Evolutionary conservation across 805 yeast species (phyloP).

Genomic region (Allodekkera sacchari): DNA sequence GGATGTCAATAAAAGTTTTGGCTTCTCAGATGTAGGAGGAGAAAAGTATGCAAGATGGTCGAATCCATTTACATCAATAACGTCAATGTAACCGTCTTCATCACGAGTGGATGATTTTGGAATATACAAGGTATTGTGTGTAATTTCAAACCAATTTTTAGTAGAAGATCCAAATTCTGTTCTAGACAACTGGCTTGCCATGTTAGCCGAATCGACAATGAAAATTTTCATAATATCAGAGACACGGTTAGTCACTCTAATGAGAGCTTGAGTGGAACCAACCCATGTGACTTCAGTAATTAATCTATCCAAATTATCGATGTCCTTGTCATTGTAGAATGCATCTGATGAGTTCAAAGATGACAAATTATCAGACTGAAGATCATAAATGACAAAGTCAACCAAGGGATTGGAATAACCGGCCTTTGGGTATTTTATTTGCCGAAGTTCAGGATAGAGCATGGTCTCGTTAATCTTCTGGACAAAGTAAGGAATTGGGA

Average conservation of each 20-base stretch:
- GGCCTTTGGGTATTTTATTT: conserved; percentile 77
- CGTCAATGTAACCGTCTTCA: conserved; percentile 73
- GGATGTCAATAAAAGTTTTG: conserved; percentile 45
- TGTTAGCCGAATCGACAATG: conserved; percentile 36
- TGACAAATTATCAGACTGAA: conserved; percentile 16
- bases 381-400: conserved; percentile 39
- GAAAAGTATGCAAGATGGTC: conserved; percentile 79
- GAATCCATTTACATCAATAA: conserved; percentile 52
- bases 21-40: conserved; percentile 52
- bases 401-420: conserved; percentile 71
- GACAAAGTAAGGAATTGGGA: conserved; percentile 67
- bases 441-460: conserved; percentile 55
- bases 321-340: conserved; percentile 34
- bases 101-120: conserved; percentile 43
- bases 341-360: conserved; percentile 23
- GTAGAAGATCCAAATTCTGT: conserved; percentile 34
- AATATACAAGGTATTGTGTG: conserved; percentile 51
- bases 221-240: conserved; percentile 56
- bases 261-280: conserved; percentile 42
- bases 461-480: conserved; percentile 29
- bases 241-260: conserved; percentile 55
- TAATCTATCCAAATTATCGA: conserved; percentile 34
- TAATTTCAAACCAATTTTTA: conserved; percentile 73
- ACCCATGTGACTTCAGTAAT: conserved; percentile 71
- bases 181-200: conserved; percentile 35